Percentiles rank a stretch among this genome's conserved stretches.
Evolutionary conservation across 257 asterid genomes (phyloP).

Genomic region (Nicotiana noctiflora): DNA sequence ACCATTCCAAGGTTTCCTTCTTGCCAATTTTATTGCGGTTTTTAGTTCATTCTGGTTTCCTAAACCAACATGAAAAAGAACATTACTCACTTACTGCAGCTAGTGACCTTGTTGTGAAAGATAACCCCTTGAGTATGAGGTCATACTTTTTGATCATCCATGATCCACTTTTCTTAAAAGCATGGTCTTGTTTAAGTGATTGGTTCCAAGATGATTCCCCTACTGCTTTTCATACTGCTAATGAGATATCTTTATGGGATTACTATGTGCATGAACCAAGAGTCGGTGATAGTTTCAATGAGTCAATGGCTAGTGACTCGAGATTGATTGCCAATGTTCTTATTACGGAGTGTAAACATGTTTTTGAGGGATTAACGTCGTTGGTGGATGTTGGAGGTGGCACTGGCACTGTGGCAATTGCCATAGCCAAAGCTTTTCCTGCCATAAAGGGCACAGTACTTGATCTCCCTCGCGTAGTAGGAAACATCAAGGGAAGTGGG

Average conservation of each 20-base stretch:
- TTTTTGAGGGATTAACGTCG: not conserved
- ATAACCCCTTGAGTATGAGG: too few relatives aligned
- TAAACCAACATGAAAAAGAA: too few relatives aligned
- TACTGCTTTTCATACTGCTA: not conserved
- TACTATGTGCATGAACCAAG: too few relatives aligned
- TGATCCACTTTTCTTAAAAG: too few relatives aligned
- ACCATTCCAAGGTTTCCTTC: not conserved
- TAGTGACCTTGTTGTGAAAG: too few relatives aligned
- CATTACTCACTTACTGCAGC: too few relatives aligned
- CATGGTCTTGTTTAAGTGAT: not conserved
- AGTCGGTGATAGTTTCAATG: not conserved
- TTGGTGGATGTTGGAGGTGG: too few relatives aligned
- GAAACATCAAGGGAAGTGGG: too few relatives aligned
- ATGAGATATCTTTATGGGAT: too few relatives aligned
- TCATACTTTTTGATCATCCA: too few relatives aligned
- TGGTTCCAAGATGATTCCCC: not conserved
- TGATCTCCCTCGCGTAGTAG: too few relatives aligned
- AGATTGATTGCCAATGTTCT: not conserved
- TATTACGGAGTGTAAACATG: not conserved
- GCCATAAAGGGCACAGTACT: not conserved
- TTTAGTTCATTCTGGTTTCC: too few relatives aligned
- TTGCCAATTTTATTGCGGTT: constrained; percentile 4
- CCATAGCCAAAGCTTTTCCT: not conserved
- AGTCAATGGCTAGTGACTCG: not conserved
- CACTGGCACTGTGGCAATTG: not conserved